Evolutionary conservation across 2,329 filamentous ascomycete species (phyloP).

Genomic region (Madurella mycetomatis): DNA sequence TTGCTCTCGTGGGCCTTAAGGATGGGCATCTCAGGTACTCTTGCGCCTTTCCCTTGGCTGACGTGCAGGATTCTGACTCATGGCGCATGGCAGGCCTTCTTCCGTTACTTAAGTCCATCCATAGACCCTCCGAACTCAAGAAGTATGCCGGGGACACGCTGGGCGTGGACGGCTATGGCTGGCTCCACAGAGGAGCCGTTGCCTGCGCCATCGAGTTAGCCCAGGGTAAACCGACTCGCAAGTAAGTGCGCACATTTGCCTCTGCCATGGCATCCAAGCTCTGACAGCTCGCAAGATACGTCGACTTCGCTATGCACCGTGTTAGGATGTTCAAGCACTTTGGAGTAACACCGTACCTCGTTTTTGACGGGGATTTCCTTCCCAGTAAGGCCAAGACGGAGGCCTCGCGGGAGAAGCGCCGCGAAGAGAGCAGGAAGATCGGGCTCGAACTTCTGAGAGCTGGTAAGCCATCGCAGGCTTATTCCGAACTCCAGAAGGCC

Average conservation of each 20-base stretch:
- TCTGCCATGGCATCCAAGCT: slow-evolving; percentile 7
- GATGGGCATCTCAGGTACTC: slow-evolving; percentile 28
- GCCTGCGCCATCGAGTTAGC: slow-evolving; percentile 89
- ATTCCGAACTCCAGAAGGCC: slow-evolving; percentile 86
- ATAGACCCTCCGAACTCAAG: slow-evolving; percentile 80
- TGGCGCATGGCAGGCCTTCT: slow-evolving; percentile 53
- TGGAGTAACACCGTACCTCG: slow-evolving; percentile 86
- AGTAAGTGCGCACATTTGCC: slow-evolving; percentile 51
- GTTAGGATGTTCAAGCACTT: slow-evolving; percentile 94
- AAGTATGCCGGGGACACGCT: slow-evolving; percentile 84
- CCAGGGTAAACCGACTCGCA: slow-evolving; percentile 79
- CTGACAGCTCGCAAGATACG: slow-evolving; percentile 54
- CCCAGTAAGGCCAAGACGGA: slow-evolving; percentile 92
- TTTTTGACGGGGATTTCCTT: slow-evolving; percentile 93
- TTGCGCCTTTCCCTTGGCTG: not conserved
- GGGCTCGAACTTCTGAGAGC: slow-evolving; percentile 77
- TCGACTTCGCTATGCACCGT: slow-evolving; percentile 84
- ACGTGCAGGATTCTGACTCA: not conserved
- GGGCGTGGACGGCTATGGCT: slow-evolving; percentile 96
- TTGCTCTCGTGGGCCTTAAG: not conserved
- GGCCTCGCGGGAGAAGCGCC: slow-evolving; percentile 65
- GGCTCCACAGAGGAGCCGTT: slow-evolving; percentile 91
- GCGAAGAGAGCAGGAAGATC: slow-evolving; percentile 69
- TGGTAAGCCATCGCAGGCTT: slow-evolving; percentile 75
- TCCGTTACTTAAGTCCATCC: slow-evolving; percentile 91